Evolutionary conservation across 305 asterid species (phyloP), one percentile per base, ranked within the genome.

Genomic region (Withania somnifera): DNA sequence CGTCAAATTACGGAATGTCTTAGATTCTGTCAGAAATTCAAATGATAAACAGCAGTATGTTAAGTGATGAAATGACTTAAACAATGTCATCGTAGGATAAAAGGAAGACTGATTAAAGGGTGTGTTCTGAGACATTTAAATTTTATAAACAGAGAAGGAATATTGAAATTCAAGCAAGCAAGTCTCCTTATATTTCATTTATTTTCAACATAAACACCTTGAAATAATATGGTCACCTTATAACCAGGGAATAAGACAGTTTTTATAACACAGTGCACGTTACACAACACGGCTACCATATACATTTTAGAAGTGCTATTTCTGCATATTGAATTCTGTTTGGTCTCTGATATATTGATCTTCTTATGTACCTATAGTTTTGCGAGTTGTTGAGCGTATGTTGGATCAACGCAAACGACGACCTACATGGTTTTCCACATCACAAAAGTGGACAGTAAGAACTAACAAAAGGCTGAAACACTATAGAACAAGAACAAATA

Each of bases 391-490:
- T 83, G 88, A 47, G 87, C 79, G 80, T 87, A 92, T 10, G 85
- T 68, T 3, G 93, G 97, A 77, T 91, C 97, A 75, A 91, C 80
- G 88, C 95, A 90, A 28, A 92, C 95, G 52, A 92, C 89, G 2
- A 92, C 97, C 97, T 92, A 85, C 80, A 81, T 78, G 19, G 73
- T 60, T 64, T 79, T 71, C 34, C n/a, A 20, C 68, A 58, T 38
- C 45, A 69, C 14, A 7, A 63, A 82, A 52, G 34, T 14, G 0
- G 45, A 45, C 53, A 32, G 11, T 47, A 66, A 28, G 50, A 81
- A 68, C 42, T 19, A 19, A 10, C 7, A 20, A 45, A 67, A 32
- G 1, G 26, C 47, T 40, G 45, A 40, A 34, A 51, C 28, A 67
- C 50, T 14, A 11, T 11, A 24, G 2, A 36, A 45, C 77, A 52